Percentiles rank a stretch among this genome's conserved stretches.
These are phyloP conservation scores for Filosporella fistucella DNA, from an alignment of 495 filamentous ascomycete species.

Conservation along the genomic window DNA sequence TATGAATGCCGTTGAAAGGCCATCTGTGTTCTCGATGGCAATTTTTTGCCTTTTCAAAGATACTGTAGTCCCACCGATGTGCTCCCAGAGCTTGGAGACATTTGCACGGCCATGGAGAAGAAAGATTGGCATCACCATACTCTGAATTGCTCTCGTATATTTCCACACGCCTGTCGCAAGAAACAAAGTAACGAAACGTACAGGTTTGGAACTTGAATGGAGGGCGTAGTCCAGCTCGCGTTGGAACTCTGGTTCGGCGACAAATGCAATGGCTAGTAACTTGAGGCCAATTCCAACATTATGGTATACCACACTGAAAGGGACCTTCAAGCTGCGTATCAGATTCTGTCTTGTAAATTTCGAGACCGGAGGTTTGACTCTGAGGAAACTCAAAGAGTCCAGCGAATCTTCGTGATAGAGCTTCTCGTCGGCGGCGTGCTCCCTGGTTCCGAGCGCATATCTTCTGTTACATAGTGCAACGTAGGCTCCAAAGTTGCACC, in stretches of 20 bases:
- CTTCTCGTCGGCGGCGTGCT: background rate
- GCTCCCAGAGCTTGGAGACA: constrained; percentile 39
- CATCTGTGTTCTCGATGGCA: constrained; percentile 39
- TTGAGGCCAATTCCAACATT: constrained; percentile 40
- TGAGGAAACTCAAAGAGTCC: background rate
- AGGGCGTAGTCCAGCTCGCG: constrained; percentile 50
- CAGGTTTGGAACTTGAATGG: constrained; percentile 25
- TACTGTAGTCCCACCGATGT: constrained; percentile 44
- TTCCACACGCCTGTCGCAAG: constrained; percentile 4
- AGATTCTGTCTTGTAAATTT: background rate
- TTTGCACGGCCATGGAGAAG: constrained; percentile 40
- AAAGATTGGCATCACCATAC: constrained; percentile 26
- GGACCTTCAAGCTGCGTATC: background rate
- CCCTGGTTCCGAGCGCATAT: constrained; percentile 1
- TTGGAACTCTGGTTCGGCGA: constrained; percentile 56
- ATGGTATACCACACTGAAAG: constrained; percentile 28
- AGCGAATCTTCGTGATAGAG: background rate
- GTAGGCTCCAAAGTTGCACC: constrained; percentile 16
- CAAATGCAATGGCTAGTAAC: constrained; percentile 46
- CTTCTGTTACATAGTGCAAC: constrained; percentile 22
- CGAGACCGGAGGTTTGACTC: background rate
- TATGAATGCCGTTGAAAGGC: constrained; percentile 44
- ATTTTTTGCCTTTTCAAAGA: constrained; percentile 42
- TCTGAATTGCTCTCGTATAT: constrained; percentile 6
- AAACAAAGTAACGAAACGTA: constrained; percentile 25